Conservation (phyloP, 2,329 filamentous ascomycete species). For the Cordyceps cateniannulata region DNA sequence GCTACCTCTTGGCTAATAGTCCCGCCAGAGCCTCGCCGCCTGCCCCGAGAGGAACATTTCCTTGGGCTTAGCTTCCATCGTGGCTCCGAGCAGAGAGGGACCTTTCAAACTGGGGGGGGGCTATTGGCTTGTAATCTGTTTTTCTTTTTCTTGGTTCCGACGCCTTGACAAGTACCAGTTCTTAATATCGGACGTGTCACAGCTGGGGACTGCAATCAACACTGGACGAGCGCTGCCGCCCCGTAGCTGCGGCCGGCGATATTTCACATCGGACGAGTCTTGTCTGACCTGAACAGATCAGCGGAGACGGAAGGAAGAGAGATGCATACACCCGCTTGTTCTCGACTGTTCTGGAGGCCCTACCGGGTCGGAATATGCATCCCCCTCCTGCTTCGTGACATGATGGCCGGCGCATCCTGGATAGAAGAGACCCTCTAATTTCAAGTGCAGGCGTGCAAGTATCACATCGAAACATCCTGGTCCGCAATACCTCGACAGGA, state of each 20-base stretch:
- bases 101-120: neutral
- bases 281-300: constrained; percentile 2
- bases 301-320: neutral
- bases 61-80: neutral
- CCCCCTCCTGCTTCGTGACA: neutral
- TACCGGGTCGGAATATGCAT: neutral
- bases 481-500: neutral
- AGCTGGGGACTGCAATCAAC: neutral
- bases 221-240: constrained; percentile 1
- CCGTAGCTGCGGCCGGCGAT: neutral
- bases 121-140: neutral
- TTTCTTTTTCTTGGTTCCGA: neutral
- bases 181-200: neutral
- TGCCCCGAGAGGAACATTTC: neutral
- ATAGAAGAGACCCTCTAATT: neutral
- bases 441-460: constrained; percentile 3
- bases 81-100: neutral
- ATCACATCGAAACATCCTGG: neutral
- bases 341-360: neutral
- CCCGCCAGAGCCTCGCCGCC: neutral
- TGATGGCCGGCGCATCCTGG: neutral
- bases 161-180: neutral
- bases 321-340: neutral
- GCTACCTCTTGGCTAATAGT: neutral
- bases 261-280: constrained; percentile 8